Evolutionary conservation across 176 grass and related monocot genomes (phyloP).

Genomic region (Eragrostis nindensis): DNA sequence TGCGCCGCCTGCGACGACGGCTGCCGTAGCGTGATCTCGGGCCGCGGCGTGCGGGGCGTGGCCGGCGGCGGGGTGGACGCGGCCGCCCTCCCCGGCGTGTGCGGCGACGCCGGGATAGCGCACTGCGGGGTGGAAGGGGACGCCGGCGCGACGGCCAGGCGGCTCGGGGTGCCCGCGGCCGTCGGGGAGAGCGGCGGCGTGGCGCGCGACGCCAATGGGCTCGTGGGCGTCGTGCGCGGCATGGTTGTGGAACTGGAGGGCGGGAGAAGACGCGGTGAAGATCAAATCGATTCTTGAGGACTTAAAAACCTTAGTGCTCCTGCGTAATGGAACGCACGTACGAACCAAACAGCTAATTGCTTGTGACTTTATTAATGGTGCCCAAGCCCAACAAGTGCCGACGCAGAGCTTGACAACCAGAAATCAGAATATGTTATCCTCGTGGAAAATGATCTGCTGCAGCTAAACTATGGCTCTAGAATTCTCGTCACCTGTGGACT

Average conservation of each 20-base stretch:
- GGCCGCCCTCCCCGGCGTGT: slow-evolving; percentile 22
- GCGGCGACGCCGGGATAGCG: slow-evolving; percentile 47
- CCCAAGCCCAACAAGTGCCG: not conserved
- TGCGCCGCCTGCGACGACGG: slow-evolving; percentile 46
- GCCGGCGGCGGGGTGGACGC: slow-evolving; percentile 45
- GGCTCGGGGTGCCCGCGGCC: slow-evolving; percentile 24
- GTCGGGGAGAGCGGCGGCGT: slow-evolving; percentile 47
- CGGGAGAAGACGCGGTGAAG: not conserved
- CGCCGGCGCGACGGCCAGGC: slow-evolving; percentile 41
- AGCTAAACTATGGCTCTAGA: not conserved
- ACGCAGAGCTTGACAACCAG: not conserved
- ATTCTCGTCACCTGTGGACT: slow-evolving; percentile 4
- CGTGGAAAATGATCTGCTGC: not conserved
- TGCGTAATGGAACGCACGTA: slow-evolving; percentile 46
- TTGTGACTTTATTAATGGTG: not conserved
- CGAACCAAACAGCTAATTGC: not conserved
- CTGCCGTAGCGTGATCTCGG: slow-evolving; percentile 60
- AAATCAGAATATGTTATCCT: not conserved
- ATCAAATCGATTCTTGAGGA: not conserved
- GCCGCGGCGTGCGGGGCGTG: slow-evolving; percentile 47
- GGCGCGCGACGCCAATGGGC: slow-evolving; percentile 30
- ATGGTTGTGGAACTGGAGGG: not conserved
- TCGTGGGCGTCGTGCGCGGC: slow-evolving; percentile 45
- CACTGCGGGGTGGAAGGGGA: slow-evolving; percentile 47
- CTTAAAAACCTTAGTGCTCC: not conserved